Percentiles rank a stretch among this genome's conserved stretches.
phyloP scores from a whole-genome alignment of 495 filamentous ascomycete species.

The Annulohypoxylon maeteangense region DNA sequence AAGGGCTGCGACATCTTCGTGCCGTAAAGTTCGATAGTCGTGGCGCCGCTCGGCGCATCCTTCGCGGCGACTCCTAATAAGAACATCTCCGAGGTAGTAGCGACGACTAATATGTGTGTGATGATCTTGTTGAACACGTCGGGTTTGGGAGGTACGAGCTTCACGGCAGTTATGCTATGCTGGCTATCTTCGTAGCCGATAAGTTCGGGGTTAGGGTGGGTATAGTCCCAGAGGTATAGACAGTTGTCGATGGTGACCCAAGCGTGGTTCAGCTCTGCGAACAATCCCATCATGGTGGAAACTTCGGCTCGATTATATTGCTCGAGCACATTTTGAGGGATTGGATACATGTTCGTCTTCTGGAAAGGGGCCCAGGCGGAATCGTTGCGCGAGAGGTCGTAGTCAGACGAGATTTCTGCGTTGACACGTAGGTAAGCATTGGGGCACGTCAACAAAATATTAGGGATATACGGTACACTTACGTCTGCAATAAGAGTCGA shows the following conservation, averaged over 20 bases:
- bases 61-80: conserved; percentile 80
- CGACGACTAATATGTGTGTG: conserved; percentile 86
- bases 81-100: conserved; percentile 83
- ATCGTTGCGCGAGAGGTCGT: conserved; percentile 73
- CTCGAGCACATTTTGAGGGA: conserved; percentile 88
- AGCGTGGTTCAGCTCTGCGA: conserved; percentile 91
- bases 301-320: conserved; percentile 88
- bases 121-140: conserved; percentile 88
- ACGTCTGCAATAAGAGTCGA: conserved; percentile 92
- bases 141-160: conserved; percentile 78
- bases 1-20: conserved; percentile 82
- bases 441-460: neutral
- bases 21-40: conserved; percentile 78
- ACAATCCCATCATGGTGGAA: conserved; percentile 88
- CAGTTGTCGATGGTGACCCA: conserved; percentile 97
- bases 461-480: conserved; percentile 52
- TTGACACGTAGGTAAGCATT: conserved; percentile 27
- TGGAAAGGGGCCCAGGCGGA: conserved; percentile 90
- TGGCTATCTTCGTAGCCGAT: conserved; percentile 91
- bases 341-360: conserved; percentile 79
- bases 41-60: conserved; percentile 67
- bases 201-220: conserved; percentile 83
- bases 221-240: conserved; percentile 98
- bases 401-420: conserved; percentile 88
- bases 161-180: conserved; percentile 85